Base-by-base conservation (phyloP, 257 asterid species). In the Mentha longifolia region DNA sequence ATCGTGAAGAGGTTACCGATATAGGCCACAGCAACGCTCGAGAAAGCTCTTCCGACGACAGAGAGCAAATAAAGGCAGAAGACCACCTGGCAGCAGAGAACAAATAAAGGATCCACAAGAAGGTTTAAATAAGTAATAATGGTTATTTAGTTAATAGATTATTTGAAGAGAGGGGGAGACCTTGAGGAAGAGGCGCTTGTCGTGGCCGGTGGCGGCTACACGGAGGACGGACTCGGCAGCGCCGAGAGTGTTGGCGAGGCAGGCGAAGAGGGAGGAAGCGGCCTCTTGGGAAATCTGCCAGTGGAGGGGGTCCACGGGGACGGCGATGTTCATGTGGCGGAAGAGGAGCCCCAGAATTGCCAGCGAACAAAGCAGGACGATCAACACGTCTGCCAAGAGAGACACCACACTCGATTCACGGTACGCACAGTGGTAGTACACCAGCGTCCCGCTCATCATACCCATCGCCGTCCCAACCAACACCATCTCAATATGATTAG, bases 161-260 rank as follows among this genome's bases (percentile, higher is more conserved):
- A 39, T 39, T n/a, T 39, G 10, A 6, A 47, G 54, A n/a, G 54
- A 15, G 54, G 16, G 55, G 9, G 57, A 51, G 25, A 51, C 97
- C 97, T 92, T 95, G 76, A 95, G 37, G 76, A 95, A 92, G 75
- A 95, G 89, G 78, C 97, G 90, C 72, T 88, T 95, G 77, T 95
- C 99, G 55, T 92, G 98, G 68, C 97, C 99, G 55, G 96, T 89
- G 78, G 98, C 98, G 77, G 98, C 96, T 62, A 95, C 98, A n/a
- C 99, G 91, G 72, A 95, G 86, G 75, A 95, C 99, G 15, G 98
- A 92, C 85, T 95, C 99, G 66, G 99, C 92, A 20, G 98, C 99
- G 64, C 99, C 99, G 66, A 95, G 75, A 31, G 96, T 95, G 76
- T 95, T 95, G 63, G 96, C 99, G 74, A 95, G 85, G 80, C 91